Conservation (phyloP, 202 grass and related monocot species). For the Sporobolus alterniflorus region DNA sequence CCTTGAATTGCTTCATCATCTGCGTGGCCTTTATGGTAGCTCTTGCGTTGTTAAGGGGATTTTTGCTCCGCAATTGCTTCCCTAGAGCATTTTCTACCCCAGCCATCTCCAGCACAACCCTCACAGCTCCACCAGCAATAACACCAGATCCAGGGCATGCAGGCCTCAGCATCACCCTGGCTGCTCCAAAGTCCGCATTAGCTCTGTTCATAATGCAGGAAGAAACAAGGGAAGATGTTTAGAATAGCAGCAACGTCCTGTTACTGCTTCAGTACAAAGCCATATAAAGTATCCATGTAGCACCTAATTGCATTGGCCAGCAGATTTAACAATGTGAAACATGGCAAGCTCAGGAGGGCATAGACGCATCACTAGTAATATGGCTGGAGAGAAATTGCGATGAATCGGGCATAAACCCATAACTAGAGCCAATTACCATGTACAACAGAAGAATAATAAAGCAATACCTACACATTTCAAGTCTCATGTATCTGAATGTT, state of each 20-base stretch:
- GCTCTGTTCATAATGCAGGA: conserved; percentile 43
- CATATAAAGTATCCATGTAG: not conserved
- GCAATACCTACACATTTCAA: not conserved
- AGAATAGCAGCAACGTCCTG: conserved; percentile 3
- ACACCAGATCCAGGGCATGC: conserved; percentile 90
- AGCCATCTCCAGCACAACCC: conserved; percentile 84
- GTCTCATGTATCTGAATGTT: not conserved
- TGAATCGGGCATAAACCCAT: not conserved
- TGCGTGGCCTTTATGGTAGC: conserved; percentile 75
- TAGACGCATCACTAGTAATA: not conserved
- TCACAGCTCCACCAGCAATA: conserved; percentile 79
- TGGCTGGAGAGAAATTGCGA: not conserved
- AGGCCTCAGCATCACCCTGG: conserved; percentile 90
- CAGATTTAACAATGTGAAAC: not conserved
- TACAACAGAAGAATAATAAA: not conserved
- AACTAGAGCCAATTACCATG: not conserved
- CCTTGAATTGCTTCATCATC: conserved; percentile 72
- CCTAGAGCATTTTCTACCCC: conserved; percentile 90
- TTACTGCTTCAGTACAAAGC: not conserved
- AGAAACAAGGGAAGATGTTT: conserved; percentile 26
- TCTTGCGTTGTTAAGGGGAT: conserved; percentile 84
- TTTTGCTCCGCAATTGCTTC: conserved; percentile 86
- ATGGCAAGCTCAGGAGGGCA: not conserved
- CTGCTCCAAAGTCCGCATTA: conserved; percentile 76
- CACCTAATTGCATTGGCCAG: not conserved